Evolutionary conservation across 2,329 filamentous ascomycete genomes (phyloP), one percentile per base, ranked within the genome.

Genomic region (Aspergillus tubingensis): DNA sequence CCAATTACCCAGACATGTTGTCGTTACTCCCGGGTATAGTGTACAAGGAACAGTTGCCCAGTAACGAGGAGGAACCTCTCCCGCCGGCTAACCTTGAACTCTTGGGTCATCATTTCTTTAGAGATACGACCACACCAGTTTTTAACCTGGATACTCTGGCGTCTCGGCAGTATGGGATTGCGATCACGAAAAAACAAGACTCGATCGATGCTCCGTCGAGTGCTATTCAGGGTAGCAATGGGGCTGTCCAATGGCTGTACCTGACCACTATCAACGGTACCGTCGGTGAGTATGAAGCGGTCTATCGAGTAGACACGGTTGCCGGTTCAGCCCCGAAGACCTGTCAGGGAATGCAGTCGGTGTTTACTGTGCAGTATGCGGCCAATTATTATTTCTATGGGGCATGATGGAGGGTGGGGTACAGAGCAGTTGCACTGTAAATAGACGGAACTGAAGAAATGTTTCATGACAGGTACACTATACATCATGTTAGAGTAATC

Each of bases 261-360:
- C 84, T 97, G 5, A 74, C 73, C 5, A 70, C 76, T 4, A 79
- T 82, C 23, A 73, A 77, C 49, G 83, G 81, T 30, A 84, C 83
- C n/a, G 88, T 86, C 1, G 85, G 85, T 2, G 79, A 81, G 48
- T 85, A 91, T 67, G 85, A 88, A 73, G 87, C 92, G 73, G 88
- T 96, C 23, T 98, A 94, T 78, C 86, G 94, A 11, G 79, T 97
- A 48, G 84, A 91, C 69, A 98, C 94, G 10, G 92, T 89, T 0
- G 93, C 92, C 25, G 94, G 94, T 10, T 85, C 83, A 50, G 79
- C 92, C 2, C 93, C 93, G 0, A 80, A 84, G 25, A 90, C 87
- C 0, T 98, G 94, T 74, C 74, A 84, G 36, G 90, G 86, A 10
- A 82, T 86, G 81, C 74, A 81, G 0, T 80, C 82, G 10, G 71